Conservation (phyloP, 768 basidiomycete species). For the Peribolospora kevripleyi region DNA sequence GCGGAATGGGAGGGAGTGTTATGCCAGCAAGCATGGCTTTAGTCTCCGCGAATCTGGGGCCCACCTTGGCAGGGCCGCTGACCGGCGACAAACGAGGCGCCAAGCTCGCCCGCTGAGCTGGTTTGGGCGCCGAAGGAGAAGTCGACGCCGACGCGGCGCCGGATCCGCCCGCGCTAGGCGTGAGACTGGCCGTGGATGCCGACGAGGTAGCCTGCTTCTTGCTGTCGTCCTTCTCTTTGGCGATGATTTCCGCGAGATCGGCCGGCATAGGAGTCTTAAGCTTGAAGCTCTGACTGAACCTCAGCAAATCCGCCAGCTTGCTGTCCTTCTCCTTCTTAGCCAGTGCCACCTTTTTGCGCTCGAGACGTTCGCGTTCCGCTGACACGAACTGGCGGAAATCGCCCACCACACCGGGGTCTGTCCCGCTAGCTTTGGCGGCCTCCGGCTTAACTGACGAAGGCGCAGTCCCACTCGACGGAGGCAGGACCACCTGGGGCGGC, state of each 20-base stretch:
- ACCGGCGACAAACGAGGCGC: slow-evolving; percentile 7
- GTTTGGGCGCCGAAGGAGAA: neutral
- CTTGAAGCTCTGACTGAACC: slow-evolving; percentile 89
- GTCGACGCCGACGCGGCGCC: slow-evolving; percentile 6
- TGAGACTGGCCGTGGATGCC: slow-evolving; percentile 14
- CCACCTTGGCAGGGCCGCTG: slow-evolving; percentile 2
- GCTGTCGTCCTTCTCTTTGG: slow-evolving; percentile 44
- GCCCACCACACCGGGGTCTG: slow-evolving; percentile 27
- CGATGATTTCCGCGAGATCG: slow-evolving; percentile 71
- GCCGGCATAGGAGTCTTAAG: slow-evolving; percentile 86
- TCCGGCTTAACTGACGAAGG: neutral
- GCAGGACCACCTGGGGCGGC: too few relatives aligned
- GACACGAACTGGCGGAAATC: slow-evolving; percentile 84
- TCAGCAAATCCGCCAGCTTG: slow-evolving; percentile 71
- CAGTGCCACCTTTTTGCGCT: slow-evolving; percentile 69
- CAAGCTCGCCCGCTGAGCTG: slow-evolving; percentile 2
- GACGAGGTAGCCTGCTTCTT: slow-evolving; percentile 36
- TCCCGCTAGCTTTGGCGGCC: neutral
- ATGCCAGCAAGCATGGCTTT: slow-evolving; percentile 28
- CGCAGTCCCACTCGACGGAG: neutral
- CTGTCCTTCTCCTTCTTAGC: slow-evolving; percentile 87
- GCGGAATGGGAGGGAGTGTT: slow-evolving; percentile 72
- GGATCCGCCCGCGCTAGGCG: neutral
- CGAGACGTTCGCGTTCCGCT: slow-evolving; percentile 65
- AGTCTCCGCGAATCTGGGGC: slow-evolving; percentile 1